Conservation (phyloP, 495 filamentous ascomycete genomes). For the Halenospora varia region DNA sequence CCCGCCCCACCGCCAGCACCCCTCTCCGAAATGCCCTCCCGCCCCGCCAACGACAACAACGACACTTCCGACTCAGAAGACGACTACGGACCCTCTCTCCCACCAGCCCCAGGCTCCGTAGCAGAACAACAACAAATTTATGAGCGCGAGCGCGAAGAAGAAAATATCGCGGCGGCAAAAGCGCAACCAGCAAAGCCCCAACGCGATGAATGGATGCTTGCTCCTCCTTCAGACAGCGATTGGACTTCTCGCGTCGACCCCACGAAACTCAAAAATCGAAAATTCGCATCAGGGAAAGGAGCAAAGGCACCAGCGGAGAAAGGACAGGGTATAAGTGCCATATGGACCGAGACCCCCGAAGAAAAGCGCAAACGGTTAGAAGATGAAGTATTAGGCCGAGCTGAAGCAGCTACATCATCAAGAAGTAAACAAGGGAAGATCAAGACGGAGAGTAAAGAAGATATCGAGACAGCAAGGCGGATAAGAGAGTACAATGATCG, state of each 20-base stretch:
- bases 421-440: not conserved
- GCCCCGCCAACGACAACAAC: slow-evolving; percentile 26
- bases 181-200: slow-evolving; percentile 40
- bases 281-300: slow-evolving; percentile 74
- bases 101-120: slow-evolving; percentile 42
- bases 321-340: slow-evolving; percentile 45
- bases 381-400: slow-evolving; percentile 80
- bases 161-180: slow-evolving; percentile 19
- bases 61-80: slow-evolving; percentile 31
- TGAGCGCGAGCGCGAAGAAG: slow-evolving; percentile 1
- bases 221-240: slow-evolving; percentile 65
- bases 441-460: slow-evolving; percentile 23
- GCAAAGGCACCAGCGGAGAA: slow-evolving; percentile 39
- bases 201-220: slow-evolving; percentile 93
- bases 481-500: slow-evolving; percentile 55
- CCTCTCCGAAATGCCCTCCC: slow-evolving; percentile 31
- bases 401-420: slow-evolving; percentile 29
- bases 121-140: slow-evolving; percentile 12
- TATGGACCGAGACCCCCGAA: slow-evolving; percentile 92
- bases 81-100: slow-evolving; percentile 77
- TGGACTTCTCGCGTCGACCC: slow-evolving; percentile 71
- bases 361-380: slow-evolving; percentile 77
- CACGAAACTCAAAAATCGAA: slow-evolving; percentile 74
- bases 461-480: slow-evolving; percentile 40
- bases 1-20: slow-evolving; percentile 50